Base-by-base conservation (phyloP, 2,329 filamentous ascomycete species). In the Microdochium trichocladiopsis region DNA sequence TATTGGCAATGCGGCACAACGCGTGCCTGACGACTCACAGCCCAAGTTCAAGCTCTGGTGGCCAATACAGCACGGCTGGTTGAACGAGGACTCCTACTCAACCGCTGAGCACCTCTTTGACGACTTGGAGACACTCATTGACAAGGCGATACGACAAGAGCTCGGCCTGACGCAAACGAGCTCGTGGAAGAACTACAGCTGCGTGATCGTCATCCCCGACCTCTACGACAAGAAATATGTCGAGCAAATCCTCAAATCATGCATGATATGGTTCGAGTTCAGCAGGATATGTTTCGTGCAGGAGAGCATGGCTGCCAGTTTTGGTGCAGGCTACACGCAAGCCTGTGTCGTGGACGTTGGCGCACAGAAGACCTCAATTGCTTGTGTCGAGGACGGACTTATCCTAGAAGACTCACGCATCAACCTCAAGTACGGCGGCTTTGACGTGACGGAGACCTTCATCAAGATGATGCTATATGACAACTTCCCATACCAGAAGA, bases 401-500 rank as follows among this genome's bases (percentile, higher is more conserved):
- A 91, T 90, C 63, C 81, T 96, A 24, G 94, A 97, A 57, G 93
- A 96, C 65, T 99, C 94, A 16, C 84, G 94, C 16, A 83, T 99
- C 65, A 97, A 97, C 66, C 74, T 99, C 58, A 97, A 99, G 68
- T 95, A 87, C 62, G 94, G 94, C 50, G 94, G 94, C 1, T 85
- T 81, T 61, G 94, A 99, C 68, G 88, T 97, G 36, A 97, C 94
- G 0, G 90, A 96, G 61, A 88, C 90, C 0, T 96, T 99, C 63
- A 80, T 96, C 66, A 96, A 94, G 72, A 97, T 97, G 93, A 91
- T 97, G 87, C 82, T 99, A 2, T 91, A 88, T 69, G 92, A 96
- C 67, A 88, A 94, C 62, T 96, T 99, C 61, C 93, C 95, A 4
- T 99, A 99, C 66, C 81, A 87, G 48, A 92, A 96, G 21, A 95